A percentile compares a stretch with the other conserved stretches of the same genome.
Evolutionary conservation across 2,329 filamentous ascomycete species (phyloP).

Genomic region (Aureobasidium sp.): DNA sequence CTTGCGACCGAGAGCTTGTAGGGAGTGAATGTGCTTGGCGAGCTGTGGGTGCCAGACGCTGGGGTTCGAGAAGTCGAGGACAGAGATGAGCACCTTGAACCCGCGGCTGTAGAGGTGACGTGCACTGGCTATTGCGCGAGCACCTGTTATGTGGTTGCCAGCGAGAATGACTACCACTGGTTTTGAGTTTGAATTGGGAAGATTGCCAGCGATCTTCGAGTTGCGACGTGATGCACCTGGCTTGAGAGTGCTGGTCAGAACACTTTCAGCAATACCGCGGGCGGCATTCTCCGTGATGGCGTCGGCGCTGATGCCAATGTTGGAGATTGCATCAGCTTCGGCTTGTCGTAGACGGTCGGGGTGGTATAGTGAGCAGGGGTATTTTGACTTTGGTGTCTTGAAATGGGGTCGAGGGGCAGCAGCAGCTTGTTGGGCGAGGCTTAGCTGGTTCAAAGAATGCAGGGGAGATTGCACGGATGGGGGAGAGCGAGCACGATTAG

Average conservation of each 20-base stretch:
- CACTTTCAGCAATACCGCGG: conserved; percentile 78
- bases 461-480: conserved; percentile 23
- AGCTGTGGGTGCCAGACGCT: conserved; percentile 74
- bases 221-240: conserved; percentile 21
- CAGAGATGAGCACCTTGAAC: conserved; percentile 70
- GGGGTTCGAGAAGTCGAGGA: conserved; percentile 79
- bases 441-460: conserved; percentile 15
- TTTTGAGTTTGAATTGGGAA: conserved; percentile 39
- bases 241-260: conserved; percentile 41
- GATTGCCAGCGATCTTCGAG: conserved; percentile 48
- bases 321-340: conserved; percentile 82
- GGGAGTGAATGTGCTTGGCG: conserved; percentile 73
- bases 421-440: conserved; percentile 20
- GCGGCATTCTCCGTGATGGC: conserved; percentile 90
- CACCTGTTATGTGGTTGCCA: conserved; percentile 88
- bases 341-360: conserved; percentile 74
- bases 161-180: conserved; percentile 71
- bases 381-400: conserved; percentile 47
- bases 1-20: conserved; percentile 46
- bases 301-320: conserved; percentile 79
- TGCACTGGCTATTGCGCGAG: conserved; percentile 75
- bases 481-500: conserved; percentile 27
- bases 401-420: conserved; percentile 31
- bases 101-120: conserved; percentile 82
- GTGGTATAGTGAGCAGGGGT: conserved; percentile 51